These are phyloP conservation scores for Coriolopsis trogii DNA, from an alignment of 1,284 basidiomycete genomes.

Conservation along the genomic window DNA sequence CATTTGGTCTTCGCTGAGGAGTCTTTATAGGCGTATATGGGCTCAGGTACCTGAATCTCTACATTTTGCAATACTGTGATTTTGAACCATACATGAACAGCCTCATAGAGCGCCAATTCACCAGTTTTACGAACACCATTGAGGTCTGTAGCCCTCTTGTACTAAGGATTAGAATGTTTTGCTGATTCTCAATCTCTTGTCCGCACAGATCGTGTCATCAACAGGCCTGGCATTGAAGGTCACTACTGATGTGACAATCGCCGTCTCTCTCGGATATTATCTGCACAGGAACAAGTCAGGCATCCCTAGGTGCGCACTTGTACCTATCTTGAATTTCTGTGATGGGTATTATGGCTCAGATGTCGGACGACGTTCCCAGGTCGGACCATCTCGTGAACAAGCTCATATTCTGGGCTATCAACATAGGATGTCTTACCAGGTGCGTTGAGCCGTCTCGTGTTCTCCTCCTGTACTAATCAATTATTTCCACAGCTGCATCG, in stretches of 20 bases:
- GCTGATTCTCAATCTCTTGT: not conserved
- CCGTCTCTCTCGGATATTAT: not conserved
- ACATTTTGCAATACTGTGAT: not conserved
- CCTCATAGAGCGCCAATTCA: not conserved
- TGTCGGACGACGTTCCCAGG: not conserved
- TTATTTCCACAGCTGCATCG: not conserved
- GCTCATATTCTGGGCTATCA: conserved; percentile 1
- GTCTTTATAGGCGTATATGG: not conserved
- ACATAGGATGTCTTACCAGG: not conserved
- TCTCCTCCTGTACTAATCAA: not conserved
- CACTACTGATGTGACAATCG: not conserved
- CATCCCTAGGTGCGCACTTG: not conserved
- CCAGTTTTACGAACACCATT: not conserved
- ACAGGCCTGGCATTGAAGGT: not conserved
- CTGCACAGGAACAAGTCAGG: conserved; percentile 1
- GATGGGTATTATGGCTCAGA: no score
- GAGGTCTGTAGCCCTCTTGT: not conserved
- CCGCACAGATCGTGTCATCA: not conserved
- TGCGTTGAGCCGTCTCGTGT: not conserved
- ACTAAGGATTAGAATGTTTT: no score
- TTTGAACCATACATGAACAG: not conserved
- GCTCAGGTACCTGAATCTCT: not conserved
- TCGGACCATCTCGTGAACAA: not conserved
- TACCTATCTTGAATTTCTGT: no score
- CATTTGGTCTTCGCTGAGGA: no score